Percentiles rank a stretch among this genome's conserved stretches.
Conservation (phyloP, 139 green algal species). For the Desmodesmus armatus region DNA sequence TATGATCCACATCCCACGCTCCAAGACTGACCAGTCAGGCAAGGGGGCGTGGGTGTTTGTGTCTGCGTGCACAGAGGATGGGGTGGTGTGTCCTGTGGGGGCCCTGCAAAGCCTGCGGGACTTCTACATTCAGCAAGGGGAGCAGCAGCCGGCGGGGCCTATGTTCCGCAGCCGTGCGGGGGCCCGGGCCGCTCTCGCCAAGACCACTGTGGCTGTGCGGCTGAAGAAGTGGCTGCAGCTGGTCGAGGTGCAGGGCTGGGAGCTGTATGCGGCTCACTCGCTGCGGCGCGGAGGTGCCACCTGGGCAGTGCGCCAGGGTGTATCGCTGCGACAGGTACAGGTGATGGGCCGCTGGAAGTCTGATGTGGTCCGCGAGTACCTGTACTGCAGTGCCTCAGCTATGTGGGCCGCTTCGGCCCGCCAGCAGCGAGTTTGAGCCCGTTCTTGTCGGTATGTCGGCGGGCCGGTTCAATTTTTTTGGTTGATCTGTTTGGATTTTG, state of each 20-base stretch:
- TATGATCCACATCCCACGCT: conserved; percentile 4
- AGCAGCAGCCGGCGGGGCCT: not conserved
- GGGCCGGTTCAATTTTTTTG: no score
- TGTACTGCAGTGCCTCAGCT: no score
- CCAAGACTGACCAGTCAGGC: conserved; percentile 28
- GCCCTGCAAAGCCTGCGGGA: not conserved
- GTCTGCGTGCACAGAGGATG: not conserved
- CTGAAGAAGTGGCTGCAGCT: conserved; percentile 17
- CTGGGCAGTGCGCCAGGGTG: not conserved
- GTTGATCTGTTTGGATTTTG: no score
- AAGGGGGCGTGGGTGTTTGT: conserved; percentile 36
- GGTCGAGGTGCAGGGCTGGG: not conserved
- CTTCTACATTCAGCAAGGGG: not conserved
- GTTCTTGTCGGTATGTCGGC: no score
- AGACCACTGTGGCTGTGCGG: not conserved
- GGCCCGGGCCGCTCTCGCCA: not conserved
- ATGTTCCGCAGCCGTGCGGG: not conserved
- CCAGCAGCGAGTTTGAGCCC: no score
- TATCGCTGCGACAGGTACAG: not conserved
- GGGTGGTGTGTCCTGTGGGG: not conserved
- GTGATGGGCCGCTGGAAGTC: no score
- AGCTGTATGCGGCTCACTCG: no score
- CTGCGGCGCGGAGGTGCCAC: not conserved
- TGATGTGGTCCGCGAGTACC: no score
- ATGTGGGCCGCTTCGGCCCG: no score